A percentile compares a stretch with the other conserved stretches of the same genome.
Evolutionary conservation across 495 filamentous ascomycete species (phyloP).

Genomic region (Oidiodendron maius): DNA sequence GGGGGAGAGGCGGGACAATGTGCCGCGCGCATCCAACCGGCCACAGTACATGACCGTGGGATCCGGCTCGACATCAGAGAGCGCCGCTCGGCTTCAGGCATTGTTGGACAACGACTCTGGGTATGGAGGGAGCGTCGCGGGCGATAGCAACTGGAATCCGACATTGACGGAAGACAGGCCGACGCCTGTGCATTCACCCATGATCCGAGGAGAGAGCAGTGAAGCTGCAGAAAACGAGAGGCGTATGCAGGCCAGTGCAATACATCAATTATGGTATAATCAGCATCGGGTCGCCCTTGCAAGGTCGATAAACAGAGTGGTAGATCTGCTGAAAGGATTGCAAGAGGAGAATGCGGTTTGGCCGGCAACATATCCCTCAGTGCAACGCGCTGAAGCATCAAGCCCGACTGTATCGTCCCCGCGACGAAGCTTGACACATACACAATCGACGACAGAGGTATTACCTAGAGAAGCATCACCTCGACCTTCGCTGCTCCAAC

Average conservation of each 20-base stretch:
- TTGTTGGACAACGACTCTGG: conserved; percentile 83
- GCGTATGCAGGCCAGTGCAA: conserved; percentile 36
- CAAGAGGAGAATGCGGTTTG: conserved; percentile 85
- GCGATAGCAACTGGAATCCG: conserved; percentile 43
- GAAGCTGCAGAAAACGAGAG: conserved; percentile 34
- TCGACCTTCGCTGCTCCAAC: conserved; percentile 48
- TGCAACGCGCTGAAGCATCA: conserved; percentile 52
- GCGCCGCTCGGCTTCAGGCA: conserved; percentile 57
- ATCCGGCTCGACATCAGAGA: conserved; percentile 71
- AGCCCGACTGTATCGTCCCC: conserved; percentile 31
- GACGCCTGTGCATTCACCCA: conserved; percentile 51
- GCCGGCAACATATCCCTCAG: conserved; percentile 92
- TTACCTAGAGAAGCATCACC: conserved; percentile 29
- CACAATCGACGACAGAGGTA: conserved; percentile 36
- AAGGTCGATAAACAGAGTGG: conserved; percentile 74
- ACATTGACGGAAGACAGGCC: conserved; percentile 62
- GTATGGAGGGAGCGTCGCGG: conserved; percentile 72
- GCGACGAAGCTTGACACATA: conserved; percentile 48
- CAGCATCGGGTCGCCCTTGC: conserved; percentile 80
- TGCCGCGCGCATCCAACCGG: conserved; percentile 12
- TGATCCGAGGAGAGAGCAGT: conserved; percentile 41
- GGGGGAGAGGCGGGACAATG: conserved; percentile 23
- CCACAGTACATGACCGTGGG: conserved; percentile 78
- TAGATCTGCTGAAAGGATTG: conserved; percentile 71
- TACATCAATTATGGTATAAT: conserved; percentile 64